Base-by-base conservation (phyloP, 768 basidiomycete species). In the Galerina marginata region DNA sequence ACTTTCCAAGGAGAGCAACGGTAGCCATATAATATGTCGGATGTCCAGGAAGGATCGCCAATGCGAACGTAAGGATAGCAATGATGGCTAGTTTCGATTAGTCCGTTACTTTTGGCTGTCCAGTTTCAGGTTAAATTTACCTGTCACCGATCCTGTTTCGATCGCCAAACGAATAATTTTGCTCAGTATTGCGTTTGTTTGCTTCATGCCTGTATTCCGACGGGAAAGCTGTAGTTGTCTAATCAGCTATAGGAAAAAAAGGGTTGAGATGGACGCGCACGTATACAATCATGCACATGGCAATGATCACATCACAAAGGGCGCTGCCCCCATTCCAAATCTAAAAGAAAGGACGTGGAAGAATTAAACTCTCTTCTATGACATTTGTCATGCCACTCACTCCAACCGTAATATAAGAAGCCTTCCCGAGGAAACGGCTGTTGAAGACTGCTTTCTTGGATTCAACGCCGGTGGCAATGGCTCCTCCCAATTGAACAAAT, bases 271-370 rank as follows among this genome's bases (percentile, higher is more conserved):
- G 38, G 45, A 39, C n/a, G 26, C 58, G 26, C 46, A 56, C 59
- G 29, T 60, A 60, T 14, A 55, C 15, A 26, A 54, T 60, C 59
- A 60, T 60, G 47, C 52, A 60, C 14, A 60, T 42, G 9, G 59
- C 59, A 37, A 60, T 60, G 37, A 56, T 60, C 7, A 49, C 20
- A 55, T 60, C 59, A 15, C 59, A 60, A 11, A 60, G 36, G 16
- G 54, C 52, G 45, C 59, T 60, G 6, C 59, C 59, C 3, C 59
- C 59, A 23, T 60, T 60, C 59, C 59, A 60, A 44, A 60, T 60
- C 59, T 60, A 43, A 25, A 10, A 14, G 26, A 49, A 20, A n/a
- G 11, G 16, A n/a, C n/a, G 7, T 3, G 39, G 16, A 40, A 5
- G 47, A 48, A n/a, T 3, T 25, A 20, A 53, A 7, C 9, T 6